Percentiles rank a stretch among this genome's conserved stretches.
These are phyloP conservation scores for Seiridium unicorne DNA, from an alignment of 2,329 filamentous ascomycete species.

Conservation along the genomic window DNA sequence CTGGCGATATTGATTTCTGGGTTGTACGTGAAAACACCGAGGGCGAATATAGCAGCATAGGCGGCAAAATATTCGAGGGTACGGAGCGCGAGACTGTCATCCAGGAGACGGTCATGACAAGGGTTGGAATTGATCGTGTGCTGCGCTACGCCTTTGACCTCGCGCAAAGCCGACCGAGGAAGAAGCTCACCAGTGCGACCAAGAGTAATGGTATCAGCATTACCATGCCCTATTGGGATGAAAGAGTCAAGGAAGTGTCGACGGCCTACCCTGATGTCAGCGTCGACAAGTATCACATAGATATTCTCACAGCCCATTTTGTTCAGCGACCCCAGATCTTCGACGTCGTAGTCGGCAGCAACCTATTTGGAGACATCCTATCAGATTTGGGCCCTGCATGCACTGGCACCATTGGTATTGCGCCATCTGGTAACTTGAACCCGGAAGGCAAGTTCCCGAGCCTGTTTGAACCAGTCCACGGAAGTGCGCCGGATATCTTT, in stretches of 20 bases:
- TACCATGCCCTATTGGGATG: conserved; percentile 66
- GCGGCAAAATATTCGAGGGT: conserved; percentile 57
- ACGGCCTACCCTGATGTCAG: conserved; percentile 54
- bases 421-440: conserved; percentile 62
- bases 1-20: conserved; percentile 63
- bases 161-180: conserved; percentile 51
- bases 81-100: conserved; percentile 58
- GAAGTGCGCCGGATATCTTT: conserved; percentile 63
- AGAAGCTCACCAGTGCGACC: conserved; percentile 61
- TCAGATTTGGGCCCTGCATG: conserved; percentile 64
- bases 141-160: conserved; percentile 62
- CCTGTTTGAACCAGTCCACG: conserved; percentile 65
- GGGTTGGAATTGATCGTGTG: conserved; percentile 55
- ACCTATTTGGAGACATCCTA: conserved; percentile 60
- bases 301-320: conserved; percentile 63
- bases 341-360: conserved; percentile 62
- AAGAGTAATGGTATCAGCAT: conserved; percentile 64
- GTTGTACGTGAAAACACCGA: conserved; percentile 65
- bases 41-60: conserved; percentile 63
- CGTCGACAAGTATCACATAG: conserved; percentile 63
- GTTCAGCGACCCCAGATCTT: conserved; percentile 54
- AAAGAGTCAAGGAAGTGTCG: conserved; percentile 51
- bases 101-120: conserved; percentile 61
- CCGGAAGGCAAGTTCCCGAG: conserved; percentile 58
- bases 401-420: conserved; percentile 66